Base-by-base conservation (phyloP, 208 protist species). In the Acanthamoeba rhysodes region DNA sequence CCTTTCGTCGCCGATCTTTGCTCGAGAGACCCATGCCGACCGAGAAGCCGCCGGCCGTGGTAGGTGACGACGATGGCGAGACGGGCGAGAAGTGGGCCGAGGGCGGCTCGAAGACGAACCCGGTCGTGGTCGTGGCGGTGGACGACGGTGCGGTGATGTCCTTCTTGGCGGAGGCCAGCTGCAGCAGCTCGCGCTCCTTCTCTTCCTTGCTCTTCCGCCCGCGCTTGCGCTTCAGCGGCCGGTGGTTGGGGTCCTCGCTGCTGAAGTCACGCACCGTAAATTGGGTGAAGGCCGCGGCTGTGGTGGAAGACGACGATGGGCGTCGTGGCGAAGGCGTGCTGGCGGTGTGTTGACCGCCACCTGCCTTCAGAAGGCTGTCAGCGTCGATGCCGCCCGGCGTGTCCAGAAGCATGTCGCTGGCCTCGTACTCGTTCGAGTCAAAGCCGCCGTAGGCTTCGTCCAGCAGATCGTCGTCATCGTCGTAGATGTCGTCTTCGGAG, bases 131-230 rank as follows among this genome's bases (percentile, higher is more conserved):
- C 22, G 59, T 68, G 18, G 59, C 18, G 0, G 24, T 74, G 66
- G 66, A 0, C 22, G 57, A 64, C 22, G 57, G 57, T 64, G 57
- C n/a, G 66, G 66, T 74, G 66, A 27, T 74, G 66, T 16, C 29
- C 29, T 16, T 74, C 22, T 6, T 24, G n/a, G 66, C 66, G 14
- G 27, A 20, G 3, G 34, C 2, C 70, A 48, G 45, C 45, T 80
- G 41, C 22, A 55, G 74, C 45, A 55, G 74, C 45, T 84, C 74
- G 12, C 32, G 41, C 16, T 55, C 45, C 74, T 76, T 76, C 29
- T 76, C 68, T 76, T 84, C 74, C 10, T n/a, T 41, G 74, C 74
- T 84, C 74, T 55, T 84, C n/a, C 74, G 74, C 12, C 45, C 74
- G 32, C 74, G 74, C 45, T 84, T 84, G 5, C 74, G 29, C 74